These are phyloP conservation scores for Pterocarpus santalinus DNA, from an alignment of 306 rosid species.

Conservation along the genomic window DNA sequence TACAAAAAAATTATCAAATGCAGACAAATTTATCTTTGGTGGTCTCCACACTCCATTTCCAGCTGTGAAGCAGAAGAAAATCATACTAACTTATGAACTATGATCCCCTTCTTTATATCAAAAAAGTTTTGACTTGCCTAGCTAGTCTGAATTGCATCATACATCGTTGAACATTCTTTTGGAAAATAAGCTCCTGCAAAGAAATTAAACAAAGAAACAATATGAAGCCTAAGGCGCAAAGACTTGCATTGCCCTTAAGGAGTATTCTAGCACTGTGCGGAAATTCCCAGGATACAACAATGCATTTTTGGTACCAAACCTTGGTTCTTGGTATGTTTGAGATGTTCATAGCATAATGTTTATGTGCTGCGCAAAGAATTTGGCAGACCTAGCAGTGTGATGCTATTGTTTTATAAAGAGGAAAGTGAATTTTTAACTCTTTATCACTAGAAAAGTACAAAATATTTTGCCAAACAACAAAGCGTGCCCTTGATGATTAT, in stretches of 20 bases:
- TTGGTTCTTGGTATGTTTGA: not conserved
- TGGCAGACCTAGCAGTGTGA: not conserved
- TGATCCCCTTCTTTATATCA: not conserved
- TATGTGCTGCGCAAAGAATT: constrained; percentile 1
- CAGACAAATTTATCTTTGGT: constrained; percentile 42
- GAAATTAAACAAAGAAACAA: too few species aligned
- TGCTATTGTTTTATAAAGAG: not conserved
- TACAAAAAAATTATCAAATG: constrained; percentile 1
- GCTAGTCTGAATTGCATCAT: not conserved
- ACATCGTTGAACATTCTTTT: not conserved
- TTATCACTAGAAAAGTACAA: constrained; percentile 16
- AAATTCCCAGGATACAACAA: too few species aligned
- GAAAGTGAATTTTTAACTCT: constrained; percentile 17
- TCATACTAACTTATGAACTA: not conserved
- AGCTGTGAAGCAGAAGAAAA: constrained; percentile 30
- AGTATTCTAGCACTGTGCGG: too few species aligned
- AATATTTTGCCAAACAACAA: constrained; percentile 35
- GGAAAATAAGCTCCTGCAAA: too few species aligned
- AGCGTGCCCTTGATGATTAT: constrained; percentile 14
- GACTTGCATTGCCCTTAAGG: too few species aligned
- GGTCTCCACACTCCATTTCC: constrained; percentile 22
- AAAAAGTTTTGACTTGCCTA: not conserved
- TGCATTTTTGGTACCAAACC: not conserved
- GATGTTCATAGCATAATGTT: constrained; percentile 15
- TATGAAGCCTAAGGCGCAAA: too few species aligned